Evolutionary conservation across 495 filamentous ascomycete genomes (phyloP).

Genomic region (Evernia prunastri): DNA sequence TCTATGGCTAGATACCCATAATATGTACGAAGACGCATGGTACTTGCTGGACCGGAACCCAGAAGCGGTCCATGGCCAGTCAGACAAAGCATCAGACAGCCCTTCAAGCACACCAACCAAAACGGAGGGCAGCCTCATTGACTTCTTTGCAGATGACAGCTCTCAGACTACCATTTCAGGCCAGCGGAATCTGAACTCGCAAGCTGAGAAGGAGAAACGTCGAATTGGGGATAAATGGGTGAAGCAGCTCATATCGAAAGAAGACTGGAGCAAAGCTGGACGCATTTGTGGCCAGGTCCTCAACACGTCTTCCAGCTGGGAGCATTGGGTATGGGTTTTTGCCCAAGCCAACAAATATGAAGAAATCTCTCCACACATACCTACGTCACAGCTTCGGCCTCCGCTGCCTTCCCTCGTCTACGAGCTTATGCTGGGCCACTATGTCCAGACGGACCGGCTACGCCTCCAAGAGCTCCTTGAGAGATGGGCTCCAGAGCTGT

Average conservation of each 20-base stretch:
- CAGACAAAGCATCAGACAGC: constrained; percentile 39
- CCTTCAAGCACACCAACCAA: constrained; percentile 25
- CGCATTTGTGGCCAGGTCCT: constrained; percentile 73
- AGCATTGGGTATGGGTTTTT: constrained; percentile 90
- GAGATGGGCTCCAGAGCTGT: constrained; percentile 77
- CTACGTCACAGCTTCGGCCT: constrained; percentile 63
- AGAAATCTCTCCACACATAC: constrained; percentile 81
- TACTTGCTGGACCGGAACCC: constrained; percentile 79
- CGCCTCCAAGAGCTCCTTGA: constrained; percentile 74
- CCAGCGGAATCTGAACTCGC: constrained; percentile 39
- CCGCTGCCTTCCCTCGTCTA: constrained; percentile 78
- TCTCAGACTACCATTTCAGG: constrained; percentile 51
- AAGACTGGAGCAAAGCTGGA: constrained; percentile 72
- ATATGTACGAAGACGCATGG: constrained; percentile 81
- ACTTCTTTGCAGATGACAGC: constrained; percentile 71
- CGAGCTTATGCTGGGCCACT: constrained; percentile 78
- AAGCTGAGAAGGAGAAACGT: constrained; percentile 82
- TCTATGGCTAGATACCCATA: constrained; percentile 71
- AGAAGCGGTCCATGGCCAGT: constrained; percentile 35
- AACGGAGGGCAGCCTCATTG: constrained; percentile 45
- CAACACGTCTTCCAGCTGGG: constrained; percentile 73
- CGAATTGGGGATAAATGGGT: constrained; percentile 90
- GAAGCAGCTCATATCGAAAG: constrained; percentile 65
- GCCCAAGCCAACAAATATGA: constrained; percentile 76
- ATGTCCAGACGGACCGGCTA: constrained; percentile 62